phyloP scores from a whole-genome alignment of 2,329 filamentous ascomycete genomes.

The Peltaster fructicola region DNA sequence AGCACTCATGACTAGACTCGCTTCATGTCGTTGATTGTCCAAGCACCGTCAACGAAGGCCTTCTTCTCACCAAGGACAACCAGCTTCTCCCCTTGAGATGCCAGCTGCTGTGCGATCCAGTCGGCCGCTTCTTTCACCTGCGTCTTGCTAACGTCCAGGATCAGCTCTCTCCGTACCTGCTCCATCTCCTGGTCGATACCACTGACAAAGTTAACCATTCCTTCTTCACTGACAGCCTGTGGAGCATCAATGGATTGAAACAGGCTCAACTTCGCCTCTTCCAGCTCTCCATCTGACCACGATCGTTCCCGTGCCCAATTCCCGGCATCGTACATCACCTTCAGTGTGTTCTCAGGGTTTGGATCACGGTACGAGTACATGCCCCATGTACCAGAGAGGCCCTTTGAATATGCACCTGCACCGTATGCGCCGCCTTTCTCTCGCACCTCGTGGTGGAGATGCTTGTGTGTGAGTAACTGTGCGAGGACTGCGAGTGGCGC shows the following conservation, averaged over 20 bases:
- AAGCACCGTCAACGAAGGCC: too few relatives aligned
- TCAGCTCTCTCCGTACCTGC: conserved; percentile 61
- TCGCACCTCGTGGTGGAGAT: conserved; percentile 90
- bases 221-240: conserved; percentile 69
- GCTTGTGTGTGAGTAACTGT: conserved; percentile 87
- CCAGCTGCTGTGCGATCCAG: too few relatives aligned
- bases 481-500: conserved; percentile 76
- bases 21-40: too few relatives aligned
- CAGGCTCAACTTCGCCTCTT: conserved; percentile 88
- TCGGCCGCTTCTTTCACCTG: conserved; percentile 71
- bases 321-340: conserved; percentile 68
- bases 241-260: conserved; percentile 89
- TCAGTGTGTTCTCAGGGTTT: conserved; percentile 75
- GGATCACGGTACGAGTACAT: conserved; percentile 97
- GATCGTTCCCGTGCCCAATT: conserved; percentile 63
- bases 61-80: too few relatives aligned
- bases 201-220: conserved; percentile 68
- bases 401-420: conserved; percentile 70
- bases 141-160: conserved; percentile 69
- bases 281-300: conserved; percentile 72
- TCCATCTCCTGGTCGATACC: conserved; percentile 81
- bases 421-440: conserved; percentile 97
- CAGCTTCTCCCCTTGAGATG: too few relatives aligned
- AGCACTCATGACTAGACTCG: too few relatives aligned
- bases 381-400: conserved; percentile 70